phyloP scores from a whole-genome alignment of 78 protist species.

The Planoprotostelium fungivorum region DNA sequence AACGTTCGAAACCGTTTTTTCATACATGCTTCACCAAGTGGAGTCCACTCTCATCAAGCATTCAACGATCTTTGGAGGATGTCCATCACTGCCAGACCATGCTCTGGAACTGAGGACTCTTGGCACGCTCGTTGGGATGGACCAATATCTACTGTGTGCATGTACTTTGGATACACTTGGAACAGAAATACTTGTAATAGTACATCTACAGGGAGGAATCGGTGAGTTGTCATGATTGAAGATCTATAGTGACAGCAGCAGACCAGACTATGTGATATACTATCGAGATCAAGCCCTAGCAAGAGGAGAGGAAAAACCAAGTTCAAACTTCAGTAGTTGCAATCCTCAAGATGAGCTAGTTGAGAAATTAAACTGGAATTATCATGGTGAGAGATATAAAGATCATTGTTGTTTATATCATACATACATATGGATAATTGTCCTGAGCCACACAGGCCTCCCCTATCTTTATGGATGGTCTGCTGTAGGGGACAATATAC shows the following conservation, averaged over 20 bases:
- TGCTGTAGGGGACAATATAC: not conserved
- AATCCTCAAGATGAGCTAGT: not conserved
- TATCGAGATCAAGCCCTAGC: not conserved
- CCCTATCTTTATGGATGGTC: conserved; percentile 1
- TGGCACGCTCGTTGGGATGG: not conserved
- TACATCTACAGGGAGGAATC: not conserved
- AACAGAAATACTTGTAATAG: not conserved
- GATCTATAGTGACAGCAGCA: not conserved
- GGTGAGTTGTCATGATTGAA: not conserved
- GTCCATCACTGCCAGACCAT: not conserved
- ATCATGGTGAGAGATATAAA: not conserved
- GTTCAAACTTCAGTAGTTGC: not conserved
- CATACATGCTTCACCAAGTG: not conserved
- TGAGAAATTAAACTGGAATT: not conserved
- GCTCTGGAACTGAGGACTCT: not conserved
- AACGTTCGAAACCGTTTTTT: not conserved
- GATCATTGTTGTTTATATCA: not conserved
- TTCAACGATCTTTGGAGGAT: not conserved
- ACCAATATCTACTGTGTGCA: conserved; percentile 1
- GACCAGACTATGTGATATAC: not conserved
- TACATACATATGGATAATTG: not conserved
- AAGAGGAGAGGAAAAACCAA: not conserved
- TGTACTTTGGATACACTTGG: not conserved
- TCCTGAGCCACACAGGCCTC: not conserved
- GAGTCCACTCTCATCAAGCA: not conserved